Base-by-base conservation (phyloP, 2,329 filamentous ascomycete species). In the Aspergillus ustus region DNA sequence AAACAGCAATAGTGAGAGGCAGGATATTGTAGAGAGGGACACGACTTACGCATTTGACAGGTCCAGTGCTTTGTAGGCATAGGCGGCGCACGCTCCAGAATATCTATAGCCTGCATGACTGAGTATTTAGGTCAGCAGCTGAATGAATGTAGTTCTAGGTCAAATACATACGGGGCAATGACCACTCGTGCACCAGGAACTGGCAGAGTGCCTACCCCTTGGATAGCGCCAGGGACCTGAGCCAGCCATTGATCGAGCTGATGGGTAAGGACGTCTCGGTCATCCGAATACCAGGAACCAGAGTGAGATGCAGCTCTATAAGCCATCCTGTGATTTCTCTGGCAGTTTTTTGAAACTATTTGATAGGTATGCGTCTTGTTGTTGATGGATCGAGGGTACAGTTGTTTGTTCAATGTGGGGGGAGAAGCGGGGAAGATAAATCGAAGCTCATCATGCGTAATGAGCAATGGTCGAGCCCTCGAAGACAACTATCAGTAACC, bases 61-160 rank as follows among this genome's bases (percentile, higher is more conserved):
- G 75, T 98, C 93, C 53, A 96, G 88, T 7, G 87, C 86, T 77
- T 92, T 95, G 80, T 98, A 99, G 8, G 95, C 95, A 89, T 92
- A 98, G 48, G 93, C 95, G 48, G 95, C 95, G 68, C 92, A 94
- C 44, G 89, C 87, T 7, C 95, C 95, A 4, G 95, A 99, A 82
- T 94, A 98, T 2, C 86, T 82, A 80, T 97, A 99, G 63, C 95
- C 95, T 62, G 95, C 95, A 77, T 99, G 95, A 63, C 94, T 97
- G 70, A 69, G 57, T 60, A 29, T 20, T 20, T 28, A 45, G 15
- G 29, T 63, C 53, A 73, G 63, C 54, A 63, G 63, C 44, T 45
- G 9, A 20, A 37, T 22, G 22, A n/a, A 43, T 8, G 48, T 28
- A 5, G 17, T 11, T 11, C 13, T 53, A 19, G n/a, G 29, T 20